Conservation (phyloP, 2,329 filamentous ascomycete genomes). For the Rhexocercosporidium sp. region DNA sequence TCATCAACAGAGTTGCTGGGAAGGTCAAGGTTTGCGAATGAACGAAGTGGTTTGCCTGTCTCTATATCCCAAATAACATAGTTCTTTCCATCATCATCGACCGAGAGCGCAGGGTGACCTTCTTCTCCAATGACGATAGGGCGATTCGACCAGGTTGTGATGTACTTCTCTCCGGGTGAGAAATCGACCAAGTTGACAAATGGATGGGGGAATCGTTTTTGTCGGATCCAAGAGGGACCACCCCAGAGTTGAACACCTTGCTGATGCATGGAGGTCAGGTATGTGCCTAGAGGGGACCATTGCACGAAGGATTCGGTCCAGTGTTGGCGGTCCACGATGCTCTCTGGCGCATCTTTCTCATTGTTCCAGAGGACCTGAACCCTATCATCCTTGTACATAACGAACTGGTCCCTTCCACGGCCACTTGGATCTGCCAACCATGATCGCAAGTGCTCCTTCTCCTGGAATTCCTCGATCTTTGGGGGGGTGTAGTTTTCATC, state of each 20-base stretch:
- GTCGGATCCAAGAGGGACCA: slow-evolving; percentile 84
- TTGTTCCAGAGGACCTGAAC: slow-evolving; percentile 99
- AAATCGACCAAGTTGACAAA: slow-evolving; percentile 96
- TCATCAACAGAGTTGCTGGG: slow-evolving; percentile 64
- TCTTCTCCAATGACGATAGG: slow-evolving; percentile 91
- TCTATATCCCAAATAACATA: slow-evolving; percentile 98
- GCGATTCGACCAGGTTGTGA: slow-evolving; percentile 95
- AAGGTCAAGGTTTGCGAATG: slow-evolving; percentile 88
- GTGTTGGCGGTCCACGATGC: slow-evolving; percentile 87
- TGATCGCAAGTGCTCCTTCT: slow-evolving; percentile 93
- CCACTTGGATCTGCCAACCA: slow-evolving; percentile 83
- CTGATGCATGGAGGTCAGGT: slow-evolving; percentile 89
- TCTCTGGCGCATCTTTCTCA: slow-evolving; percentile 88
- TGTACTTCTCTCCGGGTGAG: slow-evolving; percentile 89
- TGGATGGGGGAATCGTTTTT: slow-evolving; percentile 92
- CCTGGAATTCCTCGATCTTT: slow-evolving; percentile 80
- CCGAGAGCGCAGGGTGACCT: slow-evolving; percentile 79
- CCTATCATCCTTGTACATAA: slow-evolving; percentile 89
- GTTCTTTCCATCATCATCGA: slow-evolving; percentile 98
- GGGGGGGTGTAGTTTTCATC: slow-evolving; percentile 89
- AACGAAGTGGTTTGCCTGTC: slow-evolving; percentile 86
- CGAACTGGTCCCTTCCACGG: slow-evolving; percentile 92
- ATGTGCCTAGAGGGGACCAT: slow-evolving; percentile 96
- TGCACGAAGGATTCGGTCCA: slow-evolving; percentile 99
- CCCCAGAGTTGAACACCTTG: slow-evolving; percentile 99